Base-by-base conservation (phyloP, 1,284 basidiomycete species). In the Irpex sp. region DNA sequence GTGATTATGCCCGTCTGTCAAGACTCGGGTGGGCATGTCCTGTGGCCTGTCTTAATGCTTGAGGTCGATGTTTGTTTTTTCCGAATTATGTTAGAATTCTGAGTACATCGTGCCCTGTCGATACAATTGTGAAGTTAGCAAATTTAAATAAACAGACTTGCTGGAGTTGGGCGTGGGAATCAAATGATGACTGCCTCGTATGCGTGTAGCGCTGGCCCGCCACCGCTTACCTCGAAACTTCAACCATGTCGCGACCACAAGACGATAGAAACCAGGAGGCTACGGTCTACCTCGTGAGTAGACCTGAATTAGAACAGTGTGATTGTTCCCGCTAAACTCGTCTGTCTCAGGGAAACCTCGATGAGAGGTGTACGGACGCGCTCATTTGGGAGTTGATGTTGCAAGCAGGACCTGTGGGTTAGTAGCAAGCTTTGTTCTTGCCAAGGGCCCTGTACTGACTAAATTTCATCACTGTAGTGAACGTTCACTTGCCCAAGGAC, bases 401-500 rank as follows among this genome's bases (percentile, higher is more conserved):
- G 65, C 97, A 98, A 79, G 96, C 96, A 9, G 97, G 97, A 5
- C 97, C 97, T 66, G 94, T 98, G 60, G 94, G 95, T 94, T 73
- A 74, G 92, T 82, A 61, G 6, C n/a, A 7, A 26, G 31, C 6
- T 3, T 54, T 54, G 15, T 59, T 35, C 11, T 61, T 19, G 19
- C 13, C 11, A 39, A 19, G 21, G 9, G 13, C 36, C 60, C 21
- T 51, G 53, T 13, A 55, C 47, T 47, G 63, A 70, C 61, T 7
- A 13, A 54, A 15, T 31, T 9, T 8, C 31, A 3, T 33, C 13
- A 9, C 47, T 7, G n/a, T 68, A 97, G 95, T 95, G 37, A 98
- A 97, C 72, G 95, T 97, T 0, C 95, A 97, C 78, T 82, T 99
- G n/a, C 97, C 97, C n/a, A 99, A 98, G 78, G 97, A 99, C 78